A percentile compares a stretch with the other conserved stretches of the same genome.
These are phyloP conservation scores for Fusarium sp. DNA, from an alignment of 2,329 filamentous ascomycete species.

Conservation along the genomic window DNA sequence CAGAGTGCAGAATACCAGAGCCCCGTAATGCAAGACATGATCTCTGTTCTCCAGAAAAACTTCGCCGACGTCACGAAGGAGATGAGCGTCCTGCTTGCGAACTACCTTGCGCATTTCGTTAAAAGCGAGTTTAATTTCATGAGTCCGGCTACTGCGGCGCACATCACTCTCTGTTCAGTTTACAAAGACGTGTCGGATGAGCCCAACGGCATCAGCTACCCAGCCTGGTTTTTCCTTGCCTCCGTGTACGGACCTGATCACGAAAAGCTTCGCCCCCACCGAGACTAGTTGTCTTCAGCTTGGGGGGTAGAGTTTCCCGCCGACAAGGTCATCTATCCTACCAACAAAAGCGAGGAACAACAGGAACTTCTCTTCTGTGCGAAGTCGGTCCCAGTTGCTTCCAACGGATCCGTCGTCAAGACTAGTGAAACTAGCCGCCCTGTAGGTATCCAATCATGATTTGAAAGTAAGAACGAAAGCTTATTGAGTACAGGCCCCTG, in stretches of 20 bases:
- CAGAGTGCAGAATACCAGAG: fast-evolving
- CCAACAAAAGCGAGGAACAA: background rate
- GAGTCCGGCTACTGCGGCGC: fast-evolving
- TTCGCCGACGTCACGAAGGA: background rate
- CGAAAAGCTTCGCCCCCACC: background rate
- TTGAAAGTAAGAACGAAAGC: too few relatives aligned
- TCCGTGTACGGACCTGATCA: background rate
- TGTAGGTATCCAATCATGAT: too few relatives aligned
- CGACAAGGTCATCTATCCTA: background rate
- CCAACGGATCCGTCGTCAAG: too few relatives aligned
- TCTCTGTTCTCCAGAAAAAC: fast-evolving
- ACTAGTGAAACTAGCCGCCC: too few relatives aligned
- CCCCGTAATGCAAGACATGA: background rate
- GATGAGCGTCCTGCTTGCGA: background rate
- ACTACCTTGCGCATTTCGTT: background rate
- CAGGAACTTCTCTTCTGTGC: background rate
- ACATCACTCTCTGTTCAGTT: background rate
- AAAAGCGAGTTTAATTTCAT: fast-evolving
- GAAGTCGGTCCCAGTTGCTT: too few relatives aligned
- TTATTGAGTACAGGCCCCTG: too few relatives aligned
- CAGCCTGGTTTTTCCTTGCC: background rate
- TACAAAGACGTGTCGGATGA: fast-evolving
- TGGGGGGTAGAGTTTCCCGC: background rate
- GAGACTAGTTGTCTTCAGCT: background rate
- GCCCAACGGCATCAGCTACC: background rate